Percentiles rank a stretch among this genome's conserved stretches.
These are phyloP conservation scores for Penicillium subrubescens DNA, from an alignment of 495 filamentous ascomycete genomes.

Conservation along the genomic window DNA sequence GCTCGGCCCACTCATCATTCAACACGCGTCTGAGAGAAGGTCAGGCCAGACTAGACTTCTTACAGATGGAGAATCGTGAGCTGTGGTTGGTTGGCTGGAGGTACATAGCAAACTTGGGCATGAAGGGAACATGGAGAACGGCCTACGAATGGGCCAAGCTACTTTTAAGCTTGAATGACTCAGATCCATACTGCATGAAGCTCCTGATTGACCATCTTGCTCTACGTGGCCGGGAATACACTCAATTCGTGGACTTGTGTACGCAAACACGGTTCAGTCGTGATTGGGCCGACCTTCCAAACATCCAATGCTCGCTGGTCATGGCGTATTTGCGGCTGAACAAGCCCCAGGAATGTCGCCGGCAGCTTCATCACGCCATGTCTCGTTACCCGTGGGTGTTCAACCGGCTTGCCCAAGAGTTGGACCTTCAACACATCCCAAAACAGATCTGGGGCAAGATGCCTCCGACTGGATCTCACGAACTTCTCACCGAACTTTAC, in stretches of 20 bases:
- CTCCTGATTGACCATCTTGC: conserved; percentile 81
- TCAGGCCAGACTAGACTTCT: conserved; percentile 76
- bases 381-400: conserved; percentile 79
- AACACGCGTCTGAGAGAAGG: conserved; percentile 73
- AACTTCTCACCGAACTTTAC: conserved; percentile 77
- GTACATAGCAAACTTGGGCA: conserved; percentile 78
- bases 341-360: conserved; percentile 63
- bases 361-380: conserved; percentile 65
- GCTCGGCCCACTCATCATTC: conserved; percentile 81
- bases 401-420: conserved; percentile 70
- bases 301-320: conserved; percentile 71
- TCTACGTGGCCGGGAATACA: conserved; percentile 73
- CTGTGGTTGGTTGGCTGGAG: conserved; percentile 89
- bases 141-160: conserved; percentile 92
- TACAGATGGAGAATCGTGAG: conserved; percentile 82
- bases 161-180: conserved; percentile 71
- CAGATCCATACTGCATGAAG: conserved; percentile 80
- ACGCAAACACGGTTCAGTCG: conserved; percentile 57
- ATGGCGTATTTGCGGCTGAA: conserved; percentile 73
- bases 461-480: conserved; percentile 67
- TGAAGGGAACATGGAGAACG: conserved; percentile 92
- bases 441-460: conserved; percentile 78
- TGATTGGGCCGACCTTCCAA: conserved; percentile 53
- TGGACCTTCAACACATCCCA: conserved; percentile 72
- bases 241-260: conserved; percentile 73